Conservation (phyloP, 768 basidiomycete genomes). For the Amyloporia xantha region DNA sequence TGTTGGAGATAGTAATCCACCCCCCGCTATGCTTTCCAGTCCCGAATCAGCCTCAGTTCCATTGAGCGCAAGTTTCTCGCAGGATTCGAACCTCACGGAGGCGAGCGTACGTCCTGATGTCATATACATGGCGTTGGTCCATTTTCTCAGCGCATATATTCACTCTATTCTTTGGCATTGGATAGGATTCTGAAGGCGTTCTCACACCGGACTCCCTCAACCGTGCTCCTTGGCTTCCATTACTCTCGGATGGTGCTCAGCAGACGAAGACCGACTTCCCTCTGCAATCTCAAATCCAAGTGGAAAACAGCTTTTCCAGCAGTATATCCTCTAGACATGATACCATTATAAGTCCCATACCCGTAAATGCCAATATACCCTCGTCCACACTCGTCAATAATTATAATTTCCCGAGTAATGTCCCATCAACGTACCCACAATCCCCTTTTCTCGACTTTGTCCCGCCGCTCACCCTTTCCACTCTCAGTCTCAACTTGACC, state of each 20-base stretch:
- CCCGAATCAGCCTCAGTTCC: not conserved
- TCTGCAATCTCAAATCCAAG: not conserved
- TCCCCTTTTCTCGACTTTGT: not conserved
- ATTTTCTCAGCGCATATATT: slow-evolving; percentile 6
- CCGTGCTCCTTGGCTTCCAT: not conserved
- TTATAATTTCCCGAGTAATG: not conserved
- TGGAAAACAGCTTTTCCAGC: not conserved
- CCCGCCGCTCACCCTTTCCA: not conserved
- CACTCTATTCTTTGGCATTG: not conserved
- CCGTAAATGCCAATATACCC: not conserved
- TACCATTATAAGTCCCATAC: not conserved
- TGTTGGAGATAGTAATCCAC: not conserved
- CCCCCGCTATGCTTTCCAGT: not conserved
- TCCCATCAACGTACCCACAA: not conserved
- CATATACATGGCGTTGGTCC: not conserved
- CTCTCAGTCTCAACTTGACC: not conserved
- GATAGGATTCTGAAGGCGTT: slow-evolving; percentile 5
- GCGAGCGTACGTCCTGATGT: not conserved
- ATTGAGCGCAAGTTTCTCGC: slow-evolving; percentile 1
- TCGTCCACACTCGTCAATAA: not conserved
- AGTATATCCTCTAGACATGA: not conserved
- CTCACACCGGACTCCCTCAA: slow-evolving; percentile 2
- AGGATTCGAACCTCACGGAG: slow-evolving; percentile 1
- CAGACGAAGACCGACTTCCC: not conserved
- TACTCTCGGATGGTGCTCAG: not conserved